These are phyloP conservation scores for Chionographis japonica DNA, from an alignment of 106 monocot species.

Conservation along the genomic window DNA sequence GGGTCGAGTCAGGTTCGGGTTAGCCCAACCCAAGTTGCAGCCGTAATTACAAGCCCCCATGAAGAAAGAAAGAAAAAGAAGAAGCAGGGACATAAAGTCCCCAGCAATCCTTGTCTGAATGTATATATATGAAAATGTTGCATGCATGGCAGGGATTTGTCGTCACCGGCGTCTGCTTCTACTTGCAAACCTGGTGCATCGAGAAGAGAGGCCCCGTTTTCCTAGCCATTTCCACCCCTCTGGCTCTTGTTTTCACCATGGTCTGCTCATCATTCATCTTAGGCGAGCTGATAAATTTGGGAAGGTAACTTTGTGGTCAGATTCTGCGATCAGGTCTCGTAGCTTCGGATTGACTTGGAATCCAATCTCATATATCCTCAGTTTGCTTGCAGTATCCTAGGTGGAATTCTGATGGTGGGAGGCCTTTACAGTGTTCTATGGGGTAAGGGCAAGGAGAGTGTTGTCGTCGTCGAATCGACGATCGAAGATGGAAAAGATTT, in stretches of 20 bases:
- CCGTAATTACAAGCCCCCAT: no score
- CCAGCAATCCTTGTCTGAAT: no score
- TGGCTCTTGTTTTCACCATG: slow-evolving; percentile 42
- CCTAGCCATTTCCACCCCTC: slow-evolving; percentile 42
- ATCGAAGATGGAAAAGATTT: slow-evolving; percentile 7
- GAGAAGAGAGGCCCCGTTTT: slow-evolving; percentile 59
- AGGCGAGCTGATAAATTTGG: slow-evolving; percentile 31
- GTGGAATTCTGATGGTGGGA: slow-evolving; percentile 51
- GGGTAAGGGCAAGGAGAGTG: slow-evolving; percentile 41
- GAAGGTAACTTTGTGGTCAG: slow-evolving; percentile 23
- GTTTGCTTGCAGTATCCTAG: slow-evolving; percentile 51
- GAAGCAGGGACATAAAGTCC: no score
- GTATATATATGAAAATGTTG: neutral
- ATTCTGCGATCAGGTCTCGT: neutral
- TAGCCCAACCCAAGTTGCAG: no score
- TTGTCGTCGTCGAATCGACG: neutral
- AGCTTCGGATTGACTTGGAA: neutral
- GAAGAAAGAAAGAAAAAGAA: no score
- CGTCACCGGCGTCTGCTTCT: slow-evolving; percentile 36
- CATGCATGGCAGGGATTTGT: slow-evolving; percentile 45
- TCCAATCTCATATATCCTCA: neutral
- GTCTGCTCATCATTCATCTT: slow-evolving; percentile 34
- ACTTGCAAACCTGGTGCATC: slow-evolving; percentile 64
- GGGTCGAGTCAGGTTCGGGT: no score
- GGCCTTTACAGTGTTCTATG: slow-evolving; percentile 67